Conservation (phyloP, 768 basidiomycete species). For the Tephrocybe sp. region DNA sequence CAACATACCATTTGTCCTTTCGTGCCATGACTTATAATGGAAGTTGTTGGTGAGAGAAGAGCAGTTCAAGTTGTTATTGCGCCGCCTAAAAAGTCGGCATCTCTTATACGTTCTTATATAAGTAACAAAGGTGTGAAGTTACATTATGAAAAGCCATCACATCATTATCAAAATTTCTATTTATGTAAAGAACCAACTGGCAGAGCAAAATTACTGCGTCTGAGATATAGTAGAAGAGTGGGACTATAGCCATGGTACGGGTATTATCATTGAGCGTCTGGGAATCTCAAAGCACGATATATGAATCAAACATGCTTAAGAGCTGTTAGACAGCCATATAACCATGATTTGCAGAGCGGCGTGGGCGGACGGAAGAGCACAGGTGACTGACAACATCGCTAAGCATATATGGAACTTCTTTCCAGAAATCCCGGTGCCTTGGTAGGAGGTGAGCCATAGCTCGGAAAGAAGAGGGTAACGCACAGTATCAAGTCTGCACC, state of each 20-base stretch:
- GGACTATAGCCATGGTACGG: too few species aligned
- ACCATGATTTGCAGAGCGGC: slow-evolving; percentile 60
- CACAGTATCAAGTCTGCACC: slow-evolving; percentile 85
- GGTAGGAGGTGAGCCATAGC: slow-evolving; percentile 12
- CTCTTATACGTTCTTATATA: too few species aligned
- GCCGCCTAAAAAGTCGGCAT: too few species aligned
- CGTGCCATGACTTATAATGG: slow-evolving; percentile 25
- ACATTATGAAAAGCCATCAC: too few species aligned
- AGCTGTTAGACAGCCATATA: slow-evolving; percentile 68
- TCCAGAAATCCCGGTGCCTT: slow-evolving; percentile 90
- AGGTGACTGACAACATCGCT: slow-evolving; percentile 76
- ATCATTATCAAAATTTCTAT: too few species aligned
- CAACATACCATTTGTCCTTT: slow-evolving; percentile 38
- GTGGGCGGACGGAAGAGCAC: slow-evolving; percentile 70
- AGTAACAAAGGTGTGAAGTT: too few species aligned
- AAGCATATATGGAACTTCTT: slow-evolving; percentile 85
- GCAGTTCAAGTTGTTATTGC: too few species aligned
- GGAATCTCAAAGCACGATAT: not conserved
- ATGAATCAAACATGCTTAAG: not conserved
- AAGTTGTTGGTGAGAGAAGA: not conserved
- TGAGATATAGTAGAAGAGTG: too few species aligned
- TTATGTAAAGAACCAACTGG: too few species aligned
- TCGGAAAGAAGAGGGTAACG: slow-evolving; percentile 29
- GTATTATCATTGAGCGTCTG: not conserved
- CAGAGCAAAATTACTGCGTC: too few species aligned